phyloP scores from a whole-genome alignment of 2,329 filamentous ascomycete species.

The Microsporum ferrugineum region DNA sequence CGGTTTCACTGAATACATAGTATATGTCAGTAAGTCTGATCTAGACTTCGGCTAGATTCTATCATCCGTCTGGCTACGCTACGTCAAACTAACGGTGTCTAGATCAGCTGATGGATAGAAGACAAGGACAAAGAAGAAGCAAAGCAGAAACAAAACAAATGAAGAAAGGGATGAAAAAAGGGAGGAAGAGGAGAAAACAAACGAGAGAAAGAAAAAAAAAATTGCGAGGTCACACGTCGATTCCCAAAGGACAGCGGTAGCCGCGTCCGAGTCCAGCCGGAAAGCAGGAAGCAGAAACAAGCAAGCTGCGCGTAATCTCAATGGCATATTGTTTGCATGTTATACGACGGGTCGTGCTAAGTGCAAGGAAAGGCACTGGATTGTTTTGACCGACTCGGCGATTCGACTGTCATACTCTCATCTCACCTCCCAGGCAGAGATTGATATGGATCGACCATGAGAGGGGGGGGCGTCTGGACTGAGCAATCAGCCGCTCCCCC shows the following conservation, averaged over 20 bases:
- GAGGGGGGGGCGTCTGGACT: neutral
- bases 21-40: neutral
- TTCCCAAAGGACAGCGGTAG: neutral
- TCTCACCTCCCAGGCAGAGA: neutral
- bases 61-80: neutral
- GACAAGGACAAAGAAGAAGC: neutral
- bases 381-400: conserved; percentile 1
- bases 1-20: neutral
- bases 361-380: neutral
- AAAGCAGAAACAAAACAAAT: neutral
- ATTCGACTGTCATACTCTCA: neutral
- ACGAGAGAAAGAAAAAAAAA: neutral
- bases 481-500: neutral
- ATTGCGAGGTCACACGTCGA: neutral
- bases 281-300: neutral
- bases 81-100: neutral
- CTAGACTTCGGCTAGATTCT: neutral
- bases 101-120: neutral
- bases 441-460: neutral
- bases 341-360: neutral
- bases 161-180: too few species aligned
- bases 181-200: too few species aligned
- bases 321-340: neutral
- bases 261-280: conserved; percentile 4
- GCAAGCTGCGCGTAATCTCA: neutral